Base-by-base conservation (phyloP, 148 eudicot genomes). In the Vaccinium macrocarpon region DNA sequence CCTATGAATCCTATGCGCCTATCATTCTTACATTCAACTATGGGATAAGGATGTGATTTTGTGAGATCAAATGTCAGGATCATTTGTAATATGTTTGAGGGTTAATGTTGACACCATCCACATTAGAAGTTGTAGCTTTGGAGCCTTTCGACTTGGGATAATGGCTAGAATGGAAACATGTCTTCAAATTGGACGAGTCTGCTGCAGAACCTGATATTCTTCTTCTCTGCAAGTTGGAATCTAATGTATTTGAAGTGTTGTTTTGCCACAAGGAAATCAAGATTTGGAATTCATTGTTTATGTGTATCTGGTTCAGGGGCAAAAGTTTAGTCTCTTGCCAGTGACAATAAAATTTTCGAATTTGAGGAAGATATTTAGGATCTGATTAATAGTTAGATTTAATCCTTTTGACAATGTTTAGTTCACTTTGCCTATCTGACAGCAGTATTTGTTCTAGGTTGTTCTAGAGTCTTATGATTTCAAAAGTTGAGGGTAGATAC, bases 101-200 rank as follows among this genome's bases (percentile, higher is more conserved):
- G 66, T 61, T 61, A 79, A 27, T 3, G 68, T 16, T 79, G 64
- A 13, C 68, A 19, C 2, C 8, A 32, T 56, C 48, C 50, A 32
- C 46, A 35, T 79, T 38, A 79, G 57, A 57, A 18, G 23, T 78
- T 79, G 51, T 79, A 38, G 70, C 70, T 38, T 62, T 16, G 82
- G 70, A 79, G 82, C 46, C 16, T 48, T 57, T 57, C 57, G 82
- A 57, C 82, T 57, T 25, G 62, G 81, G 81, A 52, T 78, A 53
- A 68, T 27, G 9, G 4, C 53, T 27, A 52, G 81, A 62, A 35
- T 79, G 70, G 49, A 18, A 10, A 10, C n/a, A 10, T 42, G 42
- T 35, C 82, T 57, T 57, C 42, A 57, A 56, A 11, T 25, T 79
- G 66, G 49, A 57, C 16, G 10, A 32, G 42, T 62, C 68, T 79